Conservation (phyloP, 2,329 filamentous ascomycete species). For the Colletotrichum brevisporum region DNA sequence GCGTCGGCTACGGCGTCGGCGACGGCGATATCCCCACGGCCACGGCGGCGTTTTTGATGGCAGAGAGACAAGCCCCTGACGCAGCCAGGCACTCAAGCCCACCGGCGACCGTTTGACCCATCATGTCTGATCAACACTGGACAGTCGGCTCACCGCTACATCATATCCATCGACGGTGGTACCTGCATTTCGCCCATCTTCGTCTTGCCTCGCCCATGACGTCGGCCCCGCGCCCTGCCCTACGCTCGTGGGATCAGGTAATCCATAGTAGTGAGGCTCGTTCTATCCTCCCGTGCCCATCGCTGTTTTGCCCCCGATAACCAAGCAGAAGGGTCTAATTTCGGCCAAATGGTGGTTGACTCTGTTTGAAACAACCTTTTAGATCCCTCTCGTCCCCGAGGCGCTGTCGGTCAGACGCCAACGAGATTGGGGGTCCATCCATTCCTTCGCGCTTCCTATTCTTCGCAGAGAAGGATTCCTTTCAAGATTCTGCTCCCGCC, state of each 20-base stretch:
- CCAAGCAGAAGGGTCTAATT: background rate
- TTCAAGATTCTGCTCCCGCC: background rate
- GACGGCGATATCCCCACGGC: too few relatives aligned
- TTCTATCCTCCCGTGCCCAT: background rate
- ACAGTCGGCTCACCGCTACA: background rate
- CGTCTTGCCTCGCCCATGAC: background rate
- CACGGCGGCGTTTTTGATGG: too few relatives aligned
- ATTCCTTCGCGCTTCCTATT: constrained; percentile 9
- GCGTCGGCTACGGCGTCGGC: background rate
- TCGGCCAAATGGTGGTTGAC: constrained; percentile 8
- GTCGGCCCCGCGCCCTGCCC: background rate
- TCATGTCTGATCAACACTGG: constrained; percentile 20
- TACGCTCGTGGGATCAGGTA: background rate
- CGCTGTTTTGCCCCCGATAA: background rate
- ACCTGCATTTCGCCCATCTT: background rate
- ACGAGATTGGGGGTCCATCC: constrained; percentile 24
- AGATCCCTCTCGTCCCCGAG: background rate
- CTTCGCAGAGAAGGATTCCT: background rate
- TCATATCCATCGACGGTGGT: constrained; percentile 5
- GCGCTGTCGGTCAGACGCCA: constrained; percentile 14
- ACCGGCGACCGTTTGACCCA: constrained; percentile 1
- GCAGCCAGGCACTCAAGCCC: background rate
- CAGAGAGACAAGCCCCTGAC: background rate
- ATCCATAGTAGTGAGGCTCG: background rate
- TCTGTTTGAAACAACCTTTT: constrained; percentile 15